Evolutionary conservation across 192 early-diverging fungal genomes (phyloP), one percentile per base, ranked within the genome.

Genomic region (Podila epicladia): DNA sequence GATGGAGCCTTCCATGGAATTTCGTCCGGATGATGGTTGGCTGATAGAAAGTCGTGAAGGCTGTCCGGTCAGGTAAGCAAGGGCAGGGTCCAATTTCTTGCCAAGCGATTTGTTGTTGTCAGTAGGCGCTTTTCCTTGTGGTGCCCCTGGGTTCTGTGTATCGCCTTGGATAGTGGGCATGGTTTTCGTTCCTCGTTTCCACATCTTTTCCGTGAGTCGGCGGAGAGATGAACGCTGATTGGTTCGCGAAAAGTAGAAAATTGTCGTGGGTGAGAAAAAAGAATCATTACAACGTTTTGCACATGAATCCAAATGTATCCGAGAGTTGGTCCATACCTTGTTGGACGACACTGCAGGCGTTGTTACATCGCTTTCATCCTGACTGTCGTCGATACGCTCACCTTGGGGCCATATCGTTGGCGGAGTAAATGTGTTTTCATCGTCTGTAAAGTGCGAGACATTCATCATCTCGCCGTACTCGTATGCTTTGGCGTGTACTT

Each of bases 101-200:
- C 75, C 75, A 13, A 71, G 37, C 15, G 74, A 76, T 28, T 76
- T 76, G 67, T 41, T 65, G 9, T 55, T 33, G 17, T 76, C 67
- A 1, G 32, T 8, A 5, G 38, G 31, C 0, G 58, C 13, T 31
- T 62, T 71, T 26, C 62, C 58, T 29, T 65, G 67, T 50, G 50
- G 15, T 45, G 64, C 22, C 31, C 15, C 48, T 65, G 64, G 62
- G 45, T 7, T 55, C 12, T 11, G 26, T 9, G 65, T 15, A 22
- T 79, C 75, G 20, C 60, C 70, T 12, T 62, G 71, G 32, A 80
- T 73, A 2, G 62, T 53, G 2, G 71, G 63, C 9, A 80, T 65
- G 22, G 67, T n/a, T 35, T 80, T 80, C 20, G 51, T 48, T n/a
- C 77, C 77, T 51, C 77, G 70, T 57, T 73, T 73, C 77, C 77